Percentiles rank a stretch among this genome's conserved stretches.
These are phyloP conservation scores for Crotalaria pallida DNA, from an alignment of 306 rosid genomes.

Conservation along the genomic window DNA sequence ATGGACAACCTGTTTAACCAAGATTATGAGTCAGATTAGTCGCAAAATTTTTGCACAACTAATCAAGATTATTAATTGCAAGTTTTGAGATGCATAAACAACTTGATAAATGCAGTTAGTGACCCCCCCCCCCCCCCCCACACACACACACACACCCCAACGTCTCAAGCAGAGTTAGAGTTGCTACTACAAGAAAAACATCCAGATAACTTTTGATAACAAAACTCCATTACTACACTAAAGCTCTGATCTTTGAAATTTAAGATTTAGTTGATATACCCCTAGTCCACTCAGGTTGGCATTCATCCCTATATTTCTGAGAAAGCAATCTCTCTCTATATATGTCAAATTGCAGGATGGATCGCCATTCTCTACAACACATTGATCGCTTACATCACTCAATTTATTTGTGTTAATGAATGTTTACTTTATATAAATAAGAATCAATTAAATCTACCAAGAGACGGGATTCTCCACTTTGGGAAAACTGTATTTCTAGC, in stretches of 20 bases:
- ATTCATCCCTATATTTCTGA: neutral
- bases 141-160: no score
- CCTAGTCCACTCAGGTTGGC: neutral
- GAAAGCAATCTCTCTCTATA: neutral
- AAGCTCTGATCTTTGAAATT: no score
- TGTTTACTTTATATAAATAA: neutral
- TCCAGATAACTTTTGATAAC: no score
- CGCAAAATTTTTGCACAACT: neutral
- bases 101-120: neutral
- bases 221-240: no score
- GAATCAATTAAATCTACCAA: neutral
- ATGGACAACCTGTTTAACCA: slow-evolving; percentile 55
- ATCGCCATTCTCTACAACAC: neutral
- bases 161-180: neutral
- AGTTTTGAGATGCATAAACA: neutral
- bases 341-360: neutral
- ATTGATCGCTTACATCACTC: neutral
- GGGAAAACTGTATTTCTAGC: neutral
- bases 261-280: neutral
- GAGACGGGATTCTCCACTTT: neutral
- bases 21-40: neutral
- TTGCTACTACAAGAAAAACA: neutral
- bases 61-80: neutral
- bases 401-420: neutral
- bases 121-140: no score